Percentiles rank a stretch among this genome's conserved stretches.
Conservation (phyloP, 2,329 filamentous ascomycete genomes). For the Exophiala aquamarina region DNA sequence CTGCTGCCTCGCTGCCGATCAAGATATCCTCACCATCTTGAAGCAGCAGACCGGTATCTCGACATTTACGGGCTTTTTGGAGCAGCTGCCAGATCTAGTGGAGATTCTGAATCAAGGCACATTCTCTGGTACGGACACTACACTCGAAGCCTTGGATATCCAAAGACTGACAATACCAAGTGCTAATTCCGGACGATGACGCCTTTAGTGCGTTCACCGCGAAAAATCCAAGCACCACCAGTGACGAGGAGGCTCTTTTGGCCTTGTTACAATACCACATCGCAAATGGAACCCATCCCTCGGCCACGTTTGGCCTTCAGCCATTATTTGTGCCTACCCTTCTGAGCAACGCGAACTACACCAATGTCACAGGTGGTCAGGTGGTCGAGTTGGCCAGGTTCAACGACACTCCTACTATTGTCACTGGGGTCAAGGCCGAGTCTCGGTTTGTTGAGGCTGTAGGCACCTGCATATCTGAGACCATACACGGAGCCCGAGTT, state of each 20-base stretch:
- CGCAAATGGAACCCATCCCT: constrained; percentile 51
- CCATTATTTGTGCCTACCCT: constrained; percentile 50
- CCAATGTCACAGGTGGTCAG: constrained; percentile 62
- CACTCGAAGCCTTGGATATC: not conserved
- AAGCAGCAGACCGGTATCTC: constrained; percentile 23
- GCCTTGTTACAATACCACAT: constrained; percentile 61
- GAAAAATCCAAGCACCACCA: constrained; percentile 13
- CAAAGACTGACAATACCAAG: constrained; percentile 10
- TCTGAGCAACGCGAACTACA: constrained; percentile 52
- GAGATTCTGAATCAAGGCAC: constrained; percentile 21
- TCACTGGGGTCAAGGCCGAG: constrained; percentile 52
- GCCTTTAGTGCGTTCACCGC: constrained; percentile 13
- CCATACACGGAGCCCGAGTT: not conserved
- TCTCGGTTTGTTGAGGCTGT: constrained; percentile 52
- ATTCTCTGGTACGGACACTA: constrained; percentile 18
- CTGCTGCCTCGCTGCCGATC: constrained; percentile 13
- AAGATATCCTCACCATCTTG: constrained; percentile 25
- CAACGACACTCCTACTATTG: constrained; percentile 49
- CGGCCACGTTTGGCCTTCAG: constrained; percentile 27
- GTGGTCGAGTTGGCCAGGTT: constrained; percentile 49
- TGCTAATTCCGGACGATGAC: constrained; percentile 23
- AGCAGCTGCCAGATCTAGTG: constrained; percentile 19
- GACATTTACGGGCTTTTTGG: constrained; percentile 16
- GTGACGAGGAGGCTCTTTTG: constrained; percentile 32
- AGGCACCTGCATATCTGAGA: constrained; percentile 33